Conservation (phyloP, 2,329 filamentous ascomycete genomes). For the Decorospora gaudefroyi region DNA sequence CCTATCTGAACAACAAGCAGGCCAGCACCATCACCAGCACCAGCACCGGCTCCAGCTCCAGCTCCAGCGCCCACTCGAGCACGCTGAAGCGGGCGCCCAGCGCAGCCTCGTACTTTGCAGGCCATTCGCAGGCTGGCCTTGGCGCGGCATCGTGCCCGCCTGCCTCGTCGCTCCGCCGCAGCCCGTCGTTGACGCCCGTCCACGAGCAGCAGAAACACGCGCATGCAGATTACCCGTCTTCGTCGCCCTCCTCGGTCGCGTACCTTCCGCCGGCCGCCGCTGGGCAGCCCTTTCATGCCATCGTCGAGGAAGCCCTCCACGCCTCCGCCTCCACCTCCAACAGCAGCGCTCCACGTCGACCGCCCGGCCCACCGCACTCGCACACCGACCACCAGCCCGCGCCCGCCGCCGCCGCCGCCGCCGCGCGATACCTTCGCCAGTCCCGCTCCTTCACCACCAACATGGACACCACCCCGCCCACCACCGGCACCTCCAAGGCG, state of each 20-base stretch:
- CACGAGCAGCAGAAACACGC: constrained; percentile 19
- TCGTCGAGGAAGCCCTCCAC: constrained; percentile 39
- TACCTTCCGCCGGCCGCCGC: constrained; percentile 20
- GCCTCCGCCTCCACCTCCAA: constrained; percentile 22
- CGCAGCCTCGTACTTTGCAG: constrained; percentile 27
- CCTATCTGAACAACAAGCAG: constrained; percentile 24
- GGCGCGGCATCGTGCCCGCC: constrained; percentile 16
- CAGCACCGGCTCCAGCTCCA: too few relatives aligned
- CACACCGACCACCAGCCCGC: constrained; percentile 32
- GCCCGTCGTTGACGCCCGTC: constrained; percentile 25
- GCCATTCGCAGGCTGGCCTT: constrained; percentile 16
- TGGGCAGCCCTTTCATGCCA: constrained; percentile 48
- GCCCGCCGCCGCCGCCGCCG: constrained; percentile 27
- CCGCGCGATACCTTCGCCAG: constrained; percentile 43
- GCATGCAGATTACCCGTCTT: constrained; percentile 7
- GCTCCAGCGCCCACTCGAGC: too few relatives aligned
- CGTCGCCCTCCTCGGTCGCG: constrained; percentile 11
- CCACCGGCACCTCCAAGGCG: constrained; percentile 39
- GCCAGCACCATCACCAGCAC: too few relatives aligned
- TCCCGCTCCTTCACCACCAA: constrained; percentile 52
- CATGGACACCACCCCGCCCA: constrained; percentile 51
- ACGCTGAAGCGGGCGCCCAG: constrained; percentile 28
- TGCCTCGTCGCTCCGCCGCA: constrained; percentile 18
- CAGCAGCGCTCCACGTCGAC: constrained; percentile 26
- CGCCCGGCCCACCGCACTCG: constrained; percentile 37